phyloP scores from a whole-genome alignment of 352 stramenopile genomes.

The Phytophthora citricola region DNA sequence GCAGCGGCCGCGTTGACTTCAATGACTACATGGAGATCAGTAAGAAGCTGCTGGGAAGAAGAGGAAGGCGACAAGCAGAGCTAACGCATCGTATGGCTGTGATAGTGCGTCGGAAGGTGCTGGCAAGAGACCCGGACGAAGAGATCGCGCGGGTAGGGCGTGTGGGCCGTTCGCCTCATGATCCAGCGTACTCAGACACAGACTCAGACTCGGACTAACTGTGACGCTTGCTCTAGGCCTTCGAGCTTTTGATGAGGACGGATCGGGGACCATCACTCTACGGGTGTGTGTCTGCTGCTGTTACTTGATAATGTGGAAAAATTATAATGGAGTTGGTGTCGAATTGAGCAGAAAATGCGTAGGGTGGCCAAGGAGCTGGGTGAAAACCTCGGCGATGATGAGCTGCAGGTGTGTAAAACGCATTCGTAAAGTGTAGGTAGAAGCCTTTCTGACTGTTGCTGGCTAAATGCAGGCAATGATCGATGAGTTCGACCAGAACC shows the following conservation, averaged over 20 bases:
- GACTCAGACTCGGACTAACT: conserved; percentile 33
- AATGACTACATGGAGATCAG: conserved; percentile 94
- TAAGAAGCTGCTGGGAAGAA: conserved; percentile 34
- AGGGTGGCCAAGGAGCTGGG: conserved; percentile 92
- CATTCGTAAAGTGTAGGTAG: background rate
- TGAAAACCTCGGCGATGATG: conserved; percentile 93
- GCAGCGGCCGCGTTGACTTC: conserved; percentile 87
- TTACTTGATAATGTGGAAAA: conserved; percentile 21
- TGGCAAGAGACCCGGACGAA: conserved; percentile 90
- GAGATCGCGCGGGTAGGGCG: conserved; percentile 87
- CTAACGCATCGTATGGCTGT: conserved; percentile 21
- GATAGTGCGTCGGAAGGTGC: conserved; percentile 80
- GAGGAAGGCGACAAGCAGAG: background rate
- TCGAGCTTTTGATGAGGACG: conserved; percentile 94
- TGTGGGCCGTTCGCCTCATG: conserved; percentile 25
- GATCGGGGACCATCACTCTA: conserved; percentile 87
- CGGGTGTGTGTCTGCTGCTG: conserved; percentile 49
- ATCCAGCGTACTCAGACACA: conserved; percentile 22
- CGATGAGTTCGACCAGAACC: conserved; percentile 95
- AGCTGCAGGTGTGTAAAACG: conserved; percentile 66
- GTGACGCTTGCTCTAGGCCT: conserved; percentile 64
- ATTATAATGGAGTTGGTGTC: conserved; percentile 24
- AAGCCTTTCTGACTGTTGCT: background rate
- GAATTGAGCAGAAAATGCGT: conserved; percentile 87
- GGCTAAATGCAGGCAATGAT: conserved; percentile 89